These are phyloP conservation scores for Casuarina glauca DNA, from an alignment of 306 rosid genomes.

Conservation along the genomic window DNA sequence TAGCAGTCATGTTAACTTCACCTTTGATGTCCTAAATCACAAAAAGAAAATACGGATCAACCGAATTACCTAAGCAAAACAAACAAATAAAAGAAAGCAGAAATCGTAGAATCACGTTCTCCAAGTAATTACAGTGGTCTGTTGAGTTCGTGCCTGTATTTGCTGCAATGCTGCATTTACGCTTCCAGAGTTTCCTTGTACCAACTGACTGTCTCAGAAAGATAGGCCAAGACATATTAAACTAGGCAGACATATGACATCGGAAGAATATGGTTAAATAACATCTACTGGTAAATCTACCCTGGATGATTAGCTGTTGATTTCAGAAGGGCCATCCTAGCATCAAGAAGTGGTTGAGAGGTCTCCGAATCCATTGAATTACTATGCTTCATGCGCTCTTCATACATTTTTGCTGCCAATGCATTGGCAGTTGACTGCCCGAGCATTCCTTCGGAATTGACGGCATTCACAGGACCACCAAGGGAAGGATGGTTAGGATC, in stretches of 20 bases:
- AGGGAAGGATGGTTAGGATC: slow-evolving; percentile 74
- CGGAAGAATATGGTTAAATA: slow-evolving; percentile 24
- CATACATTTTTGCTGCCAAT: slow-evolving; percentile 88
- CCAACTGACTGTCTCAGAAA: slow-evolving; percentile 67
- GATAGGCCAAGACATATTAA: slow-evolving; percentile 27
- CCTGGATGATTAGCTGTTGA: slow-evolving; percentile 78
- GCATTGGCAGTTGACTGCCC: slow-evolving; percentile 85
- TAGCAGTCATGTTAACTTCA: slow-evolving; percentile 66
- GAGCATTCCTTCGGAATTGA: slow-evolving; percentile 76
- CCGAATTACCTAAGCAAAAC: slow-evolving; percentile 14
- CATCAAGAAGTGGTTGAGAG: slow-evolving; percentile 88
- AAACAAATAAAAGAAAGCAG: slow-evolving; percentile 15
- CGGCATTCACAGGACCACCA: slow-evolving; percentile 60
- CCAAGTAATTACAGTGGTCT: slow-evolving; percentile 51
- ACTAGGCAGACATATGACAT: slow-evolving; percentile 13
- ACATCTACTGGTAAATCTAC: slow-evolving; percentile 39
- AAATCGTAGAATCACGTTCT: slow-evolving; percentile 17
- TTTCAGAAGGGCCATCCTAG: slow-evolving; percentile 83
- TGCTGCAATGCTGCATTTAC: slow-evolving; percentile 87
- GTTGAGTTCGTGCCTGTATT: slow-evolving; percentile 79
- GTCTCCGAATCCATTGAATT: slow-evolving; percentile 78
- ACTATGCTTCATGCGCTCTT: slow-evolving; percentile 83
- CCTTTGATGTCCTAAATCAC: slow-evolving; percentile 60
- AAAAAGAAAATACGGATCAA: slow-evolving; percentile 22
- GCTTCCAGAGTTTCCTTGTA: slow-evolving; percentile 77